Base-by-base conservation (phyloP, 257 asterid genomes). In the Marsdenia floribunda region DNA sequence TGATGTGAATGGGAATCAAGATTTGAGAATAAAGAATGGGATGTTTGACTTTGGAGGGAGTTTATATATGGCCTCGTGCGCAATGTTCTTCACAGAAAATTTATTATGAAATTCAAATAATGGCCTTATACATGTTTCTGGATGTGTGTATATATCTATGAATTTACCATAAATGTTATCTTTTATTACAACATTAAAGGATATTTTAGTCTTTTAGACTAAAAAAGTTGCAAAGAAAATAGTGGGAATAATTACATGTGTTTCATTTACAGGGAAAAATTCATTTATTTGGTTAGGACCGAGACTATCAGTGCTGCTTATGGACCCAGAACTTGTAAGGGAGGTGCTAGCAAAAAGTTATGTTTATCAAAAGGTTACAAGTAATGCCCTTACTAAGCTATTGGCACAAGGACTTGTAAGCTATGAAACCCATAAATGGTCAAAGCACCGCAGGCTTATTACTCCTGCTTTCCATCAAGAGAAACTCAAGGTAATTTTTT, bases 391-490 rank as follows among this genome's bases (percentile, higher is more conserved):
- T 10, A 67, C 53, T 42, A 77, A 72, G 26, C 33, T 81, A 47
- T 70, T 82, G 47, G 85, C 79, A 16, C 53, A 21, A 79, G 96
- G 93, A 47, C 9, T 88, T 42, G 83, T 72, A 3, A 22, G 47
- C 53, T 76, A 83, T 26, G 89, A 89, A 33, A 68, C 71, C 0
- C 86, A 89, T 22, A 85, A 86, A 83, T 89, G 92, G 92, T 86
- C 91, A 5, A 89, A 86, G 77, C 92, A 87, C 46, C 82, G 88
- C 49, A 83, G 80, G 55, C 59, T 84, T n/a, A n/a, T n/a, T n/a
- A n/a, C n/a, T n/a, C n/a, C n/a, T n/a, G n/a, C n/a, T n/a, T n/a
- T n/a, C n/a, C 90, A 89, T 38, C 42, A 66, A 0, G 88, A 87
- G 24, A 89, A 84, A 65, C 21, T 89, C 0, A 86, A 87, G 89